Conservation (phyloP, 306 rosid genomes). For the Cajanus cajan region DNA sequence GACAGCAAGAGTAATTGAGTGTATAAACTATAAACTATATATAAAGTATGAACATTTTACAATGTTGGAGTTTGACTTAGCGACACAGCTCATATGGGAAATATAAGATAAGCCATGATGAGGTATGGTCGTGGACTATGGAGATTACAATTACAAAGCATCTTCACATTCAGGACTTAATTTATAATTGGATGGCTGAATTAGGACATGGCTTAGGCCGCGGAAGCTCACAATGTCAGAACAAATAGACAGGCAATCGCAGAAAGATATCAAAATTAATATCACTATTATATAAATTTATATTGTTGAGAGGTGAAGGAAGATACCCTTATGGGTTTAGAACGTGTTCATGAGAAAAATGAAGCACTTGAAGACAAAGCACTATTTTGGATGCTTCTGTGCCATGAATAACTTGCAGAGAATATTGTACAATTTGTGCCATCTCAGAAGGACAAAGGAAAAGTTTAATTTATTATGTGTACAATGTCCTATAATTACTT, state of each 20-base stretch:
- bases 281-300: neutral
- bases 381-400: slow-evolving; percentile 46
- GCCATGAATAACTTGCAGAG: slow-evolving; percentile 40
- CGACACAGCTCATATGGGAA: slow-evolving; percentile 62
- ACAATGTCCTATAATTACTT: slow-evolving; percentile 31
- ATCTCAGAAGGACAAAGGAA: slow-evolving; percentile 34
- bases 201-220: slow-evolving; percentile 57
- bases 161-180: slow-evolving; percentile 44
- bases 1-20: slow-evolving; percentile 29
- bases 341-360: slow-evolving; percentile 42
- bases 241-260: slow-evolving; percentile 60
- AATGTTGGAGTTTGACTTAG: slow-evolving; percentile 59
- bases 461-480: slow-evolving; percentile 24
- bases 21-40: neutral
- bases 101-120: slow-evolving; percentile 61
- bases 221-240: slow-evolving; percentile 55
- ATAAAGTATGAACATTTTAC: slow-evolving; percentile 33
- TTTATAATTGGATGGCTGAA: slow-evolving; percentile 56
- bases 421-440: slow-evolving; percentile 47
- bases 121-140: slow-evolving; percentile 42
- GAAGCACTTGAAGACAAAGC: slow-evolving; percentile 33
- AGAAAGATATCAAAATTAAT: slow-evolving; percentile 35
- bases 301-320: slow-evolving; percentile 38
- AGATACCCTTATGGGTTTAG: slow-evolving; percentile 36
- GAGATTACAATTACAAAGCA: slow-evolving; percentile 49